Conservation (phyloP, 78 protist species). For the Guillardia theta region DNA sequence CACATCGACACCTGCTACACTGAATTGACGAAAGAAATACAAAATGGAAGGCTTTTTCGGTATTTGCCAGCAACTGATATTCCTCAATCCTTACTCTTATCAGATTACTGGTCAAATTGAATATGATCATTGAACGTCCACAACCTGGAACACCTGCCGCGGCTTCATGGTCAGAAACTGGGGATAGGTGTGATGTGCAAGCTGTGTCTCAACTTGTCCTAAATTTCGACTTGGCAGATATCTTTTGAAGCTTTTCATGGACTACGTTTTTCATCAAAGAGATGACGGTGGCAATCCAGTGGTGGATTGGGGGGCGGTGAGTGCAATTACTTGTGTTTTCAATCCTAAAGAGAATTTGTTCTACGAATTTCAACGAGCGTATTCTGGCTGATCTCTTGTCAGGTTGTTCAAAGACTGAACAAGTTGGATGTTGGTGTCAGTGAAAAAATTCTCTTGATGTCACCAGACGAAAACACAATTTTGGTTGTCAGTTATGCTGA, state of each 20-base stretch:
- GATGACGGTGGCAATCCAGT: neutral
- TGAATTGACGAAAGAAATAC: neutral
- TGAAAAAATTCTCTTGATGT: neutral
- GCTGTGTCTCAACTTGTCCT: too few relatives aligned
- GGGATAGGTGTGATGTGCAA: too few relatives aligned
- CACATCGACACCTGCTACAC: neutral
- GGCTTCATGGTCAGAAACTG: conserved; percentile 3
- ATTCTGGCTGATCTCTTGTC: too few relatives aligned
- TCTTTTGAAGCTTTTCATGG: conserved; percentile 1
- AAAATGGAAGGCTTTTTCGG: neutral
- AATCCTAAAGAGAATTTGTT: neutral
- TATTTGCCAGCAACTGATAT: neutral
- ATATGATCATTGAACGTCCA: neutral
- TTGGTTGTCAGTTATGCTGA: neutral
- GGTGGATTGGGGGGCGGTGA: neutral
- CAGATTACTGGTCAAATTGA: neutral
- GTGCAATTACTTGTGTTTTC: too few relatives aligned
- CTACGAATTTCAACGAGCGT: neutral
- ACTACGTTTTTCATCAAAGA: neutral
- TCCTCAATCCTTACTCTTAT: neutral
- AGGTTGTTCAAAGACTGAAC: conserved; percentile 1
- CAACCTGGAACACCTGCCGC: neutral
- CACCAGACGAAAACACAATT: neutral
- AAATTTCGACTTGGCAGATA: too few relatives aligned
- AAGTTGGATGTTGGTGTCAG: neutral